Conservation (phyloP, 2,329 filamentous ascomycete genomes). For the Mycosphaerella arachidis region DNA sequence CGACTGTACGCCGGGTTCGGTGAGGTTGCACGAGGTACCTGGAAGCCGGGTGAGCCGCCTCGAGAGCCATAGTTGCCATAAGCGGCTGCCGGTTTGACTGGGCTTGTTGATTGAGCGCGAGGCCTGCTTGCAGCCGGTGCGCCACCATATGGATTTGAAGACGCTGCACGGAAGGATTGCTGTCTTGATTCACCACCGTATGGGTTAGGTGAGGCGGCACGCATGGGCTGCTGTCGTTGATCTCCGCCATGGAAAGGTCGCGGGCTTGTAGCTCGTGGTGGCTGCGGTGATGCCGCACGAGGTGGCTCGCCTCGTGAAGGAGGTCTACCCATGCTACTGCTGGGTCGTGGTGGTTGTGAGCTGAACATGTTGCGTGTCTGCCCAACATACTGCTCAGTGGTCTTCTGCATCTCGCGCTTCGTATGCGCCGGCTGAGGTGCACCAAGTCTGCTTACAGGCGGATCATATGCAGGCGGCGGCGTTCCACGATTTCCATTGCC, state of each 20-base stretch:
- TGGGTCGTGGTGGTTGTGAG: slow-evolving; percentile 25
- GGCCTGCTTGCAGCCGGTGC: slow-evolving; percentile 28
- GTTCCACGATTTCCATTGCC: slow-evolving; percentile 56
- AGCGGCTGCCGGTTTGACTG: slow-evolving; percentile 36
- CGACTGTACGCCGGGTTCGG: slow-evolving; percentile 37
- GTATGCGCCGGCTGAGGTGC: slow-evolving; percentile 90
- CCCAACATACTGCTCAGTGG: slow-evolving; percentile 79
- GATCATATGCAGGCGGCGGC: slow-evolving; percentile 83
- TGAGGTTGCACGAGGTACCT: slow-evolving; percentile 36
- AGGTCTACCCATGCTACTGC: slow-evolving; percentile 27
- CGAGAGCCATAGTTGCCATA: slow-evolving; percentile 35
- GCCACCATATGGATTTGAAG: slow-evolving; percentile 60
- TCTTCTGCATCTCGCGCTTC: slow-evolving; percentile 90
- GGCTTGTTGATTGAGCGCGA: slow-evolving; percentile 39
- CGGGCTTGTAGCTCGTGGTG: slow-evolving; percentile 55
- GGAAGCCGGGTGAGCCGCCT: slow-evolving; percentile 38
- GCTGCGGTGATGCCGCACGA: slow-evolving; percentile 61
- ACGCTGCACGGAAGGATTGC: slow-evolving; percentile 46
- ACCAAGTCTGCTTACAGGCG: slow-evolving; percentile 71
- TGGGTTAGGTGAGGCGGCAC: slow-evolving; percentile 63
- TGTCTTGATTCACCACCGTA: slow-evolving; percentile 11
- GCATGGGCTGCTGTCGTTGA: slow-evolving; percentile 35
- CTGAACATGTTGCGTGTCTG: slow-evolving; percentile 78
- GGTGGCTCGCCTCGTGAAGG: slow-evolving; percentile 24
- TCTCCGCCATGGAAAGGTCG: slow-evolving; percentile 49